Evolutionary conservation across 2,329 filamentous ascomycete genomes (phyloP), one percentile per base, ranked within the genome.

Genomic region (Aspergillus pseudoglaucus): DNA sequence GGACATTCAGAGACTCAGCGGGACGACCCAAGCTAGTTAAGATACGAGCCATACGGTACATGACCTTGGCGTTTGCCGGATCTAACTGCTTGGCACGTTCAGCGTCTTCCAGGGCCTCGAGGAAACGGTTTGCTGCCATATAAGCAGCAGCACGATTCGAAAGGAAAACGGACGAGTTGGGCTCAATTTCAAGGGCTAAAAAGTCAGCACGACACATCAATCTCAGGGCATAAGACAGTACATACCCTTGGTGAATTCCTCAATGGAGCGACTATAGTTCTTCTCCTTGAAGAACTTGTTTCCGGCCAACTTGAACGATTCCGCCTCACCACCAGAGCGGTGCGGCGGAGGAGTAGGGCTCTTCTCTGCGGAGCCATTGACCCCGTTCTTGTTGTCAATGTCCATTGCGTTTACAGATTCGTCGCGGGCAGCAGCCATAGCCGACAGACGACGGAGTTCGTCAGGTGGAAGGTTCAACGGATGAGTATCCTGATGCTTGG

Each of bases 211-310:
- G 47, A 50, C 23, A 18, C 25, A 30, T 10, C 25, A 30, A 30
- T 30, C 10, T 30, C 25, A 30, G 9, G 5, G 4, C 4, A 30
- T 12, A 30, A 30, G 9, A 30, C 25, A 5, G 2, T 30, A 61
- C 76, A 50, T 76, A 95, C 91, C 91, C 81, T 95, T 95, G 58
- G 87, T 88, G 69, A 97, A 98, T 69, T 96, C 89, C 58, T 87
- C 81, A 66, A 97, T 90, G 20, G 93, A 91, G 64, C 87, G 85
- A 51, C 78, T 74, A 68, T 91, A 98, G 63, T 96, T 88, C 66
- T 86, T 88, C 54, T 90, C 88, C 75, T 96, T 97, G 80, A 96
- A 98, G 64, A 88, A 91, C 63, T 93, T 93, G 75, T 98, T 98
- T 50, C 93, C 93, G 2, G 88, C 82, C 59, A 87, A 82, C 77